Evolutionary conservation across 257 asterid species (phyloP), one percentile per base, ranked within the genome.

Genomic region (Solanum verrucosum): DNA sequence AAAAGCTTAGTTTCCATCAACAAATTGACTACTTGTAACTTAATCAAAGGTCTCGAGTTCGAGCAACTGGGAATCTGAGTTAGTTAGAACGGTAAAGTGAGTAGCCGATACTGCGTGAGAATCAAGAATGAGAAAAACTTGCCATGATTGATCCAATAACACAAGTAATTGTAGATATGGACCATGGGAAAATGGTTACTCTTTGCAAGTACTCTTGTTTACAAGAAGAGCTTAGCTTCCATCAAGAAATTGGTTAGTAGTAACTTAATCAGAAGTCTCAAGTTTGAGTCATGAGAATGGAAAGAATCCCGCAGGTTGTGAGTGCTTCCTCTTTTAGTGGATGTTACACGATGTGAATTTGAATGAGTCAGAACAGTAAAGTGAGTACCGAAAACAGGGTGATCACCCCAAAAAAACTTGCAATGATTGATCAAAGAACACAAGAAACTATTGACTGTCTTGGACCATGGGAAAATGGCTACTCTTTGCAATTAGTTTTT

Each of bases 1-100:
- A 35, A 67, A 6, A 82, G 40, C 65, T 72, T 86, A 71, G 74
- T 72, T 89, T 93, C 87, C 49, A 65, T 65, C 40, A 38, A 84
- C 40, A 37, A 37, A 27, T 27, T 79, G 67, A 46, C 16, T 9
- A 9, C 10, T 27, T 3, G 85, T 79, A 4, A 27, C 27, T 44
- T 46, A 34, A 34, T 11, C 27, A 72, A 18, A 72, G 16, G 9
- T 34, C 14, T 71, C 78, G 0, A 4, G 14, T 71, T 71, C 14
- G 13, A 31, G 14, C 7, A 7, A 6, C 4, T 16, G 42, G 1
- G 8, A 16, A 31, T 33, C 1, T 33, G 7, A 71, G 3, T 8
- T 9, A 72, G 4, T 31, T 16, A 34, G 4, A 72, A 18, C 2
- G 3, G 9, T 72, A 34, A 72, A 34, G 16, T 5, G 78, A 71